Percentiles rank a stretch among this genome's conserved stretches.
Conservation (phyloP, 371 early-diverging fungal species). For the Lichtheimia hyalospora region DNA sequence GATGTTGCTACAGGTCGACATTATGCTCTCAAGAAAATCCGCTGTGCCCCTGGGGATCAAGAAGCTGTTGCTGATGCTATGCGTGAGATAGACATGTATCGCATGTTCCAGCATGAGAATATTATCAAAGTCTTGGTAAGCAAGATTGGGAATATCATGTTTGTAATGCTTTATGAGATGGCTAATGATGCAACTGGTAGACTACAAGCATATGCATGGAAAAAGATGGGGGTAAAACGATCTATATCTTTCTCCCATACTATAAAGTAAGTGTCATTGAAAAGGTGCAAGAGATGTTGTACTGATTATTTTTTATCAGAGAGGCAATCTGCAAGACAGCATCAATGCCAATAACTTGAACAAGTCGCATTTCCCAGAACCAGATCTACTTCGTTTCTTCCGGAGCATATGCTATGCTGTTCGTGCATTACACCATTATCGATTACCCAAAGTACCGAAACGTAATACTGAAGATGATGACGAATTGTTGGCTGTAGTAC, state of each 20-base stretch:
- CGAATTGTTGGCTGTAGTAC: background rate
- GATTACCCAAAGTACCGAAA: slow-evolving; percentile 42
- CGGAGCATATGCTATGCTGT: slow-evolving; percentile 63
- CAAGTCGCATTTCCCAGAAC: slow-evolving; percentile 56
- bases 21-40: slow-evolving; percentile 70
- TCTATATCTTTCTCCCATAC: slow-evolving; percentile 66
- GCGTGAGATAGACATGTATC: slow-evolving; percentile 71
- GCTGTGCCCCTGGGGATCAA: slow-evolving; percentile 58
- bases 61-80: slow-evolving; percentile 59
- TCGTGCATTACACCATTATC: slow-evolving; percentile 58
- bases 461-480: slow-evolving; percentile 29
- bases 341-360: slow-evolving; percentile 55
- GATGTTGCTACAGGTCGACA: slow-evolving; percentile 46
- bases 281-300: background rate
- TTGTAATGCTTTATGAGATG: background rate
- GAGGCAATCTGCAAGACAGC: slow-evolving; percentile 61
- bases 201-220: slow-evolving; percentile 56
- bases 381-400: slow-evolving; percentile 60
- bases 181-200: slow-evolving; percentile 17
- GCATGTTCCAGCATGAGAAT: slow-evolving; percentile 63
- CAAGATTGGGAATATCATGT: background rate
- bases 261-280: slow-evolving; percentile 38
- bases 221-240: slow-evolving; percentile 56
- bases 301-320: slow-evolving; percentile 16
- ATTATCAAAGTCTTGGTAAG: slow-evolving; percentile 67